Conservation (phyloP, 805 yeast species). For the Starmerella stigmatis region DNA sequence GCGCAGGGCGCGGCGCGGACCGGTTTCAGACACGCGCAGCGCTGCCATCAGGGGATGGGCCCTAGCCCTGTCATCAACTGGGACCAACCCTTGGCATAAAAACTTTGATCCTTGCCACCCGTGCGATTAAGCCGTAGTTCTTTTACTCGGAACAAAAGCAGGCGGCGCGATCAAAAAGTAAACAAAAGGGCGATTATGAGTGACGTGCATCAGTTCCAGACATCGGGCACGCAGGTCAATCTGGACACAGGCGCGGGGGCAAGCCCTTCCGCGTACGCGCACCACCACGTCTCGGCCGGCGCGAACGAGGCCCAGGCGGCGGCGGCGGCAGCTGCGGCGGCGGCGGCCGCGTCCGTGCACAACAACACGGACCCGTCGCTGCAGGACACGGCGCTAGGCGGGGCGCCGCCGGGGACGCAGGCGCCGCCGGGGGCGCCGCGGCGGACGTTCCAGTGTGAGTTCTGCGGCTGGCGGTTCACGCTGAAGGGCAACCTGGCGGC, state of each 20-base stretch:
- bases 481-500: conserved; percentile 69
- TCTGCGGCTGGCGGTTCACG: conserved; percentile 66
- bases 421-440: conserved; percentile 34
- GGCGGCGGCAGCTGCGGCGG: conserved; percentile 10
- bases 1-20: too few species aligned
- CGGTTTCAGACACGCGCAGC: too few species aligned
- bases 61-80: background rate
- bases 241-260: background rate
- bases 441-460: conserved; percentile 44
- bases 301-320: conserved; percentile 6
- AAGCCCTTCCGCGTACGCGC: background rate
- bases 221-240: conserved; percentile 8
- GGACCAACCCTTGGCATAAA: background rate
- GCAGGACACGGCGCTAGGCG: conserved; percentile 5
- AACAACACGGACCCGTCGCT: conserved; percentile 9
- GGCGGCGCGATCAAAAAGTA: conserved; percentile 6
- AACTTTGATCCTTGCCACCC: conserved; percentile 8
- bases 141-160: conserved; percentile 10
- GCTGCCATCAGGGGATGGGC: too few species aligned
- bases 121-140: background rate
- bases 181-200: conserved; percentile 3
- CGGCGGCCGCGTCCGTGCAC: conserved; percentile 9
- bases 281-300: conserved; percentile 3
- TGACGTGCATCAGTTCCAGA: conserved; percentile 9
- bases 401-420: conserved; percentile 3